A percentile compares a stretch with the other conserved stretches of the same genome.
These are phyloP conservation scores for Dictyostelium capitatum DNA, from an alignment of 78 protist species.

Conservation along the genomic window DNA sequence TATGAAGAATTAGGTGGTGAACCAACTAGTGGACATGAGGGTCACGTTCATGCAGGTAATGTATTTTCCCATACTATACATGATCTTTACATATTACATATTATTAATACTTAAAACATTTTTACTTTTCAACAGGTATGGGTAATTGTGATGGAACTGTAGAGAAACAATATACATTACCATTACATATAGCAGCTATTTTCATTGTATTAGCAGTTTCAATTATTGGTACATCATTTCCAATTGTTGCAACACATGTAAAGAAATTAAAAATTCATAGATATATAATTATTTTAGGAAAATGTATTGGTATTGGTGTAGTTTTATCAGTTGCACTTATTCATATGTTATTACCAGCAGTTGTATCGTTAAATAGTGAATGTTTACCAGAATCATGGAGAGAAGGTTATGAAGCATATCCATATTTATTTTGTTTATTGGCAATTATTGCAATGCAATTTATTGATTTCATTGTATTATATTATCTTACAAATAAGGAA, in stretches of 20 bases:
- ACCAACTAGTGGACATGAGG: neutral
- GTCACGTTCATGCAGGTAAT: neutral
- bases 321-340: constrained; percentile 50
- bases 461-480: neutral
- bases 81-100: too few relatives aligned
- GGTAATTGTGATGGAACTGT: neutral
- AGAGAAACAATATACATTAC: neutral
- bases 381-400: constrained; percentile 53
- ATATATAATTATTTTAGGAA: constrained; percentile 29
- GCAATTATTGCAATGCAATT: constrained; percentile 34
- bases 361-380: neutral
- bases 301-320: constrained; percentile 78
- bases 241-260: constrained; percentile 6
- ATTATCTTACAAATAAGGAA: neutral
- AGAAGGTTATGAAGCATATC: constrained; percentile 41
- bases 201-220: constrained; percentile 22
- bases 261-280: neutral
- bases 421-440: neutral
- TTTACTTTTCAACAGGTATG: too few relatives aligned
- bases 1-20: neutral
- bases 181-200: constrained; percentile 31
- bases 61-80: too few relatives aligned
- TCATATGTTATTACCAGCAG: constrained; percentile 67
- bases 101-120: too few relatives aligned
- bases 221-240: constrained; percentile 6